A percentile compares a stretch with the other conserved stretches of the same genome.
Conservation (phyloP, 805 yeast species). For the Saccharomycopsis fermentans region DNA sequence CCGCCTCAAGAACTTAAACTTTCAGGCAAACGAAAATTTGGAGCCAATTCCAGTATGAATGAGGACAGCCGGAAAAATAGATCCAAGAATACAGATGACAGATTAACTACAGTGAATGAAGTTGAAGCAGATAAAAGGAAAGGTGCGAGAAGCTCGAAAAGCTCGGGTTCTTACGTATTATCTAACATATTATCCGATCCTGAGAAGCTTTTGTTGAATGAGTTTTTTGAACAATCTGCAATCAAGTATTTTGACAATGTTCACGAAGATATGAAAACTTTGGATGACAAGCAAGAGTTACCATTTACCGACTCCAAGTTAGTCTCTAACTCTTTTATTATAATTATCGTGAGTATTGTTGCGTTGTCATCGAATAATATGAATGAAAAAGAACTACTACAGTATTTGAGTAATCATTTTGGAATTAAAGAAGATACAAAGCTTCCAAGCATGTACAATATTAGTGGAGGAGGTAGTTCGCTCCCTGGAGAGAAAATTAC, state of each 20-base stretch:
- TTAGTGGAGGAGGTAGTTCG: conserved; percentile 8
- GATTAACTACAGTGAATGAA: background rate
- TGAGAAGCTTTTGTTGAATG: conserved; percentile 5
- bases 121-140: background rate
- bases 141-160: background rate
- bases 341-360: conserved; percentile 21
- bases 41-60: background rate
- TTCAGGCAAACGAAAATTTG: background rate
- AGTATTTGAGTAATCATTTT: conserved; percentile 31
- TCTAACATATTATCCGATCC: background rate
- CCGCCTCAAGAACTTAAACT: background rate
- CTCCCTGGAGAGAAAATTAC: conserved; percentile 13
- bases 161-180: conserved; percentile 5
- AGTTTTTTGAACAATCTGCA: conserved; percentile 10
- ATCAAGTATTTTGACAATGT: conserved; percentile 5
- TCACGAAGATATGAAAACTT: background rate
- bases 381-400: conserved; percentile 33
- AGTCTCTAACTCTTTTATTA: conserved; percentile 19
- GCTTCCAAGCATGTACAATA: conserved; percentile 4
- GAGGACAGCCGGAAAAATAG: conserved; percentile 2
- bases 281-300: conserved; percentile 5
- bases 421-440: conserved; percentile 15
- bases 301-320: conserved; percentile 19
- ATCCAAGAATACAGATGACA: background rate
- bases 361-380: conserved; percentile 23